Percentiles rank a stretch among this genome's conserved stretches.
These are phyloP conservation scores for Fraxinus americana DNA, from an alignment of 257 asterid species.

Conservation along the genomic window DNA sequence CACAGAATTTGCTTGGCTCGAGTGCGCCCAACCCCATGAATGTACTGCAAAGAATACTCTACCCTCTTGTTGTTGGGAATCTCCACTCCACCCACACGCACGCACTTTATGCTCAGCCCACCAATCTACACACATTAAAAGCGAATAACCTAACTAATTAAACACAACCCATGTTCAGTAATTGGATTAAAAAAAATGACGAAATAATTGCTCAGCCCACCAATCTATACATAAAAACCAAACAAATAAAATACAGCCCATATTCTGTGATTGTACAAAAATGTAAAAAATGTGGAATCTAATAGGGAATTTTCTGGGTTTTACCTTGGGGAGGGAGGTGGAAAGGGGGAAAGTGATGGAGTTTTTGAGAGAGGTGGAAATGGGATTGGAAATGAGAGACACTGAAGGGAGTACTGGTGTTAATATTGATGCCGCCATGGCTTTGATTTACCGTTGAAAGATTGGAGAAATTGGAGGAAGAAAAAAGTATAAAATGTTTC, in stretches of 20 bases:
- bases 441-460: not conserved
- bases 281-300: not conserved
- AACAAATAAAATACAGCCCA: not conserved
- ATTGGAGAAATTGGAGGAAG: not conserved
- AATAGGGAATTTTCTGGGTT: not conserved
- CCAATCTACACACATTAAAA: conserved; percentile 8
- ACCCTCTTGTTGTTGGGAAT: conserved; percentile 91
- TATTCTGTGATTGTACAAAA: not conserved
- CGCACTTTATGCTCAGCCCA: conserved; percentile 75
- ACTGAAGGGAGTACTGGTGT: conserved; percentile 74
- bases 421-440: conserved; percentile 72
- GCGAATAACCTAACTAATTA: not conserved
- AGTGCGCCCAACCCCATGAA: conserved; percentile 95
- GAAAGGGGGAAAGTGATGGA: conserved; percentile 47
- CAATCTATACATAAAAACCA: conserved; percentile 46
- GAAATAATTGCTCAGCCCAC: no score
- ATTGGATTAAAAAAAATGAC: not conserved
- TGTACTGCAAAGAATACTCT: conserved; percentile 85
- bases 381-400: conserved; percentile 58
- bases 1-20: conserved; percentile 60
- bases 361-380: conserved; percentile 33
- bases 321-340: conserved; percentile 59
- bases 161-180: not conserved
- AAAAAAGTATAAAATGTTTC: not conserved
- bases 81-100: conserved; percentile 99